Base-by-base conservation (phyloP, 805 yeast species). In the Candida anglica region DNA sequence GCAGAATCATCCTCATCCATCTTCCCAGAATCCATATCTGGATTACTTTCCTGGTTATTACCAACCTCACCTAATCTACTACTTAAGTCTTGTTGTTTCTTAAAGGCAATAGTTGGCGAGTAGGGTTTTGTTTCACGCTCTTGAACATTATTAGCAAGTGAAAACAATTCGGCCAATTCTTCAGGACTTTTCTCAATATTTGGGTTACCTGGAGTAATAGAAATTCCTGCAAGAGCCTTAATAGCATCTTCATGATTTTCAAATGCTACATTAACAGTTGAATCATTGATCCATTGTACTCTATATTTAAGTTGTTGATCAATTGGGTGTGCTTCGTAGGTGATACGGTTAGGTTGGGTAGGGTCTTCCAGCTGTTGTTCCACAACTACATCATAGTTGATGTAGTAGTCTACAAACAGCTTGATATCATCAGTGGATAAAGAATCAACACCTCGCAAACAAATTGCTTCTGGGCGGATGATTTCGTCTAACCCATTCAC, bases 261-360 rank as follows among this genome's bases (percentile, higher is more conserved):
- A 49, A 79, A 81, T 4, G 68, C 73, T n/a, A 79, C 47, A 41
- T 75, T 77, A 23, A 80, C 66, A 2, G 76, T 62, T 14, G 73
- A 48, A 50, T 81, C 89, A 48, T 81, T 75, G 25, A 81, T 68
- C 89, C 89, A 81, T 46, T 80, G 77, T 18, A 80, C 53, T 19
- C 60, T 56, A 50, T 68, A 75, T 43, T 54, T 60, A 15, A 69
- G 38, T 26, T 56, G 57, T 2, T 48, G 47, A 29, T 52, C 57
- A 15, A 44, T 35, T 13, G 63, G 59, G 15, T 42, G 38, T 10
- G 48, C 52, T 19, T 48, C 53, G 36, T 51, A 58, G 19, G 29
- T 41, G 15, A 34, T 38, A 3, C 38, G 44, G 18, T 41, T 51
- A 6, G 39, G 41, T 6, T 38, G 39, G n/a, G n/a, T n/a, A n/a